Percentiles rank a stretch among this genome's conserved stretches.
phyloP scores from a whole-genome alignment of 2,329 filamentous ascomycete species.

The Pseudogymnoascus verrucosus region DNA sequence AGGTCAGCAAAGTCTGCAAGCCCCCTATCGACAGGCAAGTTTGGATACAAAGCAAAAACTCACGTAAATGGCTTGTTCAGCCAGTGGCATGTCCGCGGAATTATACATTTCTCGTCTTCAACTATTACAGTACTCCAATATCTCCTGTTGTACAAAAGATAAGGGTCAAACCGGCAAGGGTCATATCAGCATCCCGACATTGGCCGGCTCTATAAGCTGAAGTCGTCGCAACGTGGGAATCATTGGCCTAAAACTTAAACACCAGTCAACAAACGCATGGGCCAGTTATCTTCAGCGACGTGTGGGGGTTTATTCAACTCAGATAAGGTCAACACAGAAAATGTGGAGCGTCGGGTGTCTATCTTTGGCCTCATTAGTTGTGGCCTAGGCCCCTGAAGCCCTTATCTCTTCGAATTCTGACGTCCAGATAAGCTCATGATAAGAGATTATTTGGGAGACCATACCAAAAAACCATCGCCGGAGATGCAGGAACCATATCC shows the following conservation, averaged over 20 bases:
- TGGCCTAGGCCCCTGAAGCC: neutral
- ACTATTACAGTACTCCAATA: neutral
- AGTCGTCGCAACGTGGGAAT: neutral
- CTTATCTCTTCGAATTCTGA: neutral
- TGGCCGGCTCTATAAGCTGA: neutral
- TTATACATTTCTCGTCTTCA: constrained; percentile 1
- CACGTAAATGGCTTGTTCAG: neutral
- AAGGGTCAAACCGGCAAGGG: neutral
- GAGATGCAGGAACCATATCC: neutral
- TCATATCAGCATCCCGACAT: neutral
- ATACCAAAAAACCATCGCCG: neutral
- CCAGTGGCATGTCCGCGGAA: neutral
- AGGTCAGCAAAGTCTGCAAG: neutral
- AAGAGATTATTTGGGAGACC: neutral
- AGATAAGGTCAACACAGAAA: neutral
- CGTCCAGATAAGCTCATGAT: constrained; percentile 8
- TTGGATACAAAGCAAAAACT: neutral
- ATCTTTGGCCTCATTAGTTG: neutral
- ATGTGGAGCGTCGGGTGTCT: neutral
- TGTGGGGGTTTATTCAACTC: neutral
- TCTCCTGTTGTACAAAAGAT: neutral
- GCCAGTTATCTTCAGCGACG: neutral
- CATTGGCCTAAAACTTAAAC: neutral
- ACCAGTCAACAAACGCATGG: neutral
- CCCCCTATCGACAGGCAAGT: neutral